phyloP scores from a whole-genome alignment of 805 yeast genomes.

The Kluyveromyces siamensis region DNA sequence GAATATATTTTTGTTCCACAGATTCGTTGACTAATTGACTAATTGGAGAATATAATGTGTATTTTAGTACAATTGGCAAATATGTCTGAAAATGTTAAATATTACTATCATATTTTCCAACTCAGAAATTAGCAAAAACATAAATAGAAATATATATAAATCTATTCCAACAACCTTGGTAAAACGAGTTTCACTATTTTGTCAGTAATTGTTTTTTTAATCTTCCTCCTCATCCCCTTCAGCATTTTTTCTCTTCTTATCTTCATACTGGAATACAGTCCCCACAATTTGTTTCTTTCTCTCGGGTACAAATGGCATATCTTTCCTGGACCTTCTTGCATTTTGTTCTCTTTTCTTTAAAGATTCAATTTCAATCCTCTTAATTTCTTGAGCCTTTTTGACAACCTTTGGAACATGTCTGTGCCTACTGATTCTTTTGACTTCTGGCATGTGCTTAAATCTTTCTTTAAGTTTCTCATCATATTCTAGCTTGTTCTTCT shows the following conservation, averaged over 20 bases:
- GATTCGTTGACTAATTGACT: background rate
- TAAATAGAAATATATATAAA: too few species aligned
- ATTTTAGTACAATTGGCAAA: background rate
- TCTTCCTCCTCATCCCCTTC: conserved; percentile 6
- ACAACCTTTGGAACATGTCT: conserved; percentile 84
- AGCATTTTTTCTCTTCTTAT: conserved; percentile 12
- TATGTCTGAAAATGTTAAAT: background rate
- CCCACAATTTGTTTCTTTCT: conserved; percentile 84
- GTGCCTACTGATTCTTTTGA: conserved; percentile 80
- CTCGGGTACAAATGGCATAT: conserved; percentile 55
- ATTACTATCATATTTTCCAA: background rate
- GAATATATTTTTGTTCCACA: background rate
- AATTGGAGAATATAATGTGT: background rate
- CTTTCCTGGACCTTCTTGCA: conserved; percentile 66
- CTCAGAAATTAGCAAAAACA: background rate
- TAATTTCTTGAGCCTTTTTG: conserved; percentile 84
- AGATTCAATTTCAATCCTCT: conserved; percentile 61
- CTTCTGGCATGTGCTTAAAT: conserved; percentile 94
- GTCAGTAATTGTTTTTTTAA: background rate
- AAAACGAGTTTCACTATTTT: background rate
- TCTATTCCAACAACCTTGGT: background rate
- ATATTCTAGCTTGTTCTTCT: conserved; percentile 78
- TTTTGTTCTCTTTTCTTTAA: conserved; percentile 77
- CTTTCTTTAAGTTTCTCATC: conserved; percentile 87
- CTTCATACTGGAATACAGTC: conserved; percentile 53